Base-by-base conservation (phyloP, 192 early-diverging fungal species). In the Ramicandelaber brevisporus region DNA sequence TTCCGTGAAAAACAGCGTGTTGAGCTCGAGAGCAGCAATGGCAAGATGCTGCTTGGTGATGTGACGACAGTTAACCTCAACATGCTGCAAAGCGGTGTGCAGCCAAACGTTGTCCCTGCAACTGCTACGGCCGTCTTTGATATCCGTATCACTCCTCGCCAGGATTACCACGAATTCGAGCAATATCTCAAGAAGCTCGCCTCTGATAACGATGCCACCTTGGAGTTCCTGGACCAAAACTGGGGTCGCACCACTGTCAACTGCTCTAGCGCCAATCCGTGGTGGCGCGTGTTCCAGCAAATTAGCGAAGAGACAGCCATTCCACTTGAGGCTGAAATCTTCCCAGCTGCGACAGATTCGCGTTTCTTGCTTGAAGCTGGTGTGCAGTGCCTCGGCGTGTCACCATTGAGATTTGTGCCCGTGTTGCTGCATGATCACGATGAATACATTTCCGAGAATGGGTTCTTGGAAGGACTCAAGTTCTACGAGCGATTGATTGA, bases 401-500 rank as follows among this genome's bases (percentile, higher is more conserved):
- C 70, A n/a, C 73, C 75, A 12, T 58, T 86, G 43, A 55, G 66
- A 43, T 69, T 73, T 50, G 62, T 64, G 4, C 78, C 78, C 2
- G 52, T 81, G 25, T 43, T 86, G 23, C 47, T 86, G 28, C 82
- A 87, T 31, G 77, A 82, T 48, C 78, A 87, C 43, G 58, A 87
- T 44, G 82, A 87, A 57, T 70, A 63, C 22, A 58, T 87, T 31
- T 64, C 66, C 49, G 75, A 81, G 46, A 58, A 63, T 26, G 40
- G 63, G 29, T 70, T 78, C 33, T 35, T 81, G 25, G 66, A 64
- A 25, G 77, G 70, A 21, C 63, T 82, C 25, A 56, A 58, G 7
- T 82, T 80, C 38, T 87, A 83, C 44, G 48, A 40, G 5, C 49
- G 45, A 11, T 43, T 86, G 24, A 57, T 84, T 12, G 30, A 46